Evolutionary conservation across 768 basidiomycete species (phyloP), one percentile per base, ranked within the genome.

Genomic region (Boletus subparvulus): DNA sequence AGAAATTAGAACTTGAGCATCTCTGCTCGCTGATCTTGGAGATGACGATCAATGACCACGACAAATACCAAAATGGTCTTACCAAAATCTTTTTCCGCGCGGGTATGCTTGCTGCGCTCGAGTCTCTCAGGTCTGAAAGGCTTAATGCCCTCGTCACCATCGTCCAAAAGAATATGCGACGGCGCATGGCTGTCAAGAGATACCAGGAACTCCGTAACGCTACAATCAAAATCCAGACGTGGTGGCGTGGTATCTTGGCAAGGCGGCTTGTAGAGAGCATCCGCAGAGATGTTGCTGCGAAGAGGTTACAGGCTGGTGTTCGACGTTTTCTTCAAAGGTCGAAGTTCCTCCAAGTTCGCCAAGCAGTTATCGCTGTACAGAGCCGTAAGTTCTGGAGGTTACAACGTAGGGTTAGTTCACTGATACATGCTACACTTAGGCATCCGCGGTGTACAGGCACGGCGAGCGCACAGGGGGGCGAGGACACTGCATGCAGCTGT

Each of bases 61-160:
- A 98, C 79, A 98, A 96, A 79, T 97, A 94, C 74, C 97, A 99
- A 75, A 87, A 87, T 67, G 97, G 97, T 64, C 81, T 94, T 30
- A 98, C 92, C 28, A 99, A 99, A 76, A 98, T 99, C 63, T 99
- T 99, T 78, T 98, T 99, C 83, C 86, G 97, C 58, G 95, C 97
- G 13, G 97, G 97, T 61, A 98, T 98, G 94, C 87, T 99, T 53
- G 96, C 97, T 28, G 90, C 90, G 7, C 80, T 99, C 44, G 97
- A 99, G 75, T 85, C 92, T 16, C 80, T 95, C 53, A 90, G 97
- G 40, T 87, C 94, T 8, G 86, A 90, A 58, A 81, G 91, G 56
- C 82, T 98, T 51, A 95, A 96, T 68, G 78, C 86, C 21, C 84
- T 99, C 75, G 93, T 95, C 58, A 97, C 94, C 13, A 83, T 97